A percentile compares a stretch with the other conserved stretches of the same genome.
Evolutionary conservation across 2,329 filamentous ascomycete species (phyloP).

Genomic region (Emmonsiellopsis sp.): DNA sequence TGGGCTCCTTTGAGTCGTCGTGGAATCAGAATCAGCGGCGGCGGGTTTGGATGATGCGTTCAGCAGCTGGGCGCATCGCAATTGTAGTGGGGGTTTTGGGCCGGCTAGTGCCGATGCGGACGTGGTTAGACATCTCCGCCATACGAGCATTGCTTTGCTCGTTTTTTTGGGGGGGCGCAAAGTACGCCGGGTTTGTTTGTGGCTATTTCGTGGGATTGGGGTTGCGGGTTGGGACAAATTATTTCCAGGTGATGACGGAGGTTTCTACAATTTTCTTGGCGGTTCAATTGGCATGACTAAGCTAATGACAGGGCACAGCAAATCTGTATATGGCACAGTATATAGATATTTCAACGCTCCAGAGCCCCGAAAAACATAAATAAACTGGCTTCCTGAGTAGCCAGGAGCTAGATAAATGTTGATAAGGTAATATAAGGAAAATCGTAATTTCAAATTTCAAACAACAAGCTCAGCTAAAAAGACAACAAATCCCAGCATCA

Average conservation of each 20-base stretch:
- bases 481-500: neutral
- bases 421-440: neutral
- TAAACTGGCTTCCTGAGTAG: too few species aligned
- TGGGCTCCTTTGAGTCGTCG: constrained; percentile 15
- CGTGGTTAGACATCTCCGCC: constrained; percentile 31
- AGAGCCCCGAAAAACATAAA: too few species aligned
- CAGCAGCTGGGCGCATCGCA: constrained; percentile 33
- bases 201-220: neutral
- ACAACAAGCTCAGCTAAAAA: too few species aligned
- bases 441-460: too few species aligned
- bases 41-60: constrained; percentile 19
- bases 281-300: too few species aligned
- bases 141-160: constrained; percentile 15
- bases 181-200: neutral
- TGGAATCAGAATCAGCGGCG: constrained; percentile 7
- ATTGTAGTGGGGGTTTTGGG: constrained; percentile 14
- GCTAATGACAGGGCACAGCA: too few species aligned
- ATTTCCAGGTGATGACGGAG: too few species aligned
- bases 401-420: too few species aligned
- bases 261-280: too few species aligned
- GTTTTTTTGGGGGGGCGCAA: neutral
- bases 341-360: too few species aligned
- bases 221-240: neutral
- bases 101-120: constrained; percentile 18
- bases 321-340: too few species aligned